Conservation (phyloP, 106 monocot genomes). For the Apostasia shenzhenica region DNA sequence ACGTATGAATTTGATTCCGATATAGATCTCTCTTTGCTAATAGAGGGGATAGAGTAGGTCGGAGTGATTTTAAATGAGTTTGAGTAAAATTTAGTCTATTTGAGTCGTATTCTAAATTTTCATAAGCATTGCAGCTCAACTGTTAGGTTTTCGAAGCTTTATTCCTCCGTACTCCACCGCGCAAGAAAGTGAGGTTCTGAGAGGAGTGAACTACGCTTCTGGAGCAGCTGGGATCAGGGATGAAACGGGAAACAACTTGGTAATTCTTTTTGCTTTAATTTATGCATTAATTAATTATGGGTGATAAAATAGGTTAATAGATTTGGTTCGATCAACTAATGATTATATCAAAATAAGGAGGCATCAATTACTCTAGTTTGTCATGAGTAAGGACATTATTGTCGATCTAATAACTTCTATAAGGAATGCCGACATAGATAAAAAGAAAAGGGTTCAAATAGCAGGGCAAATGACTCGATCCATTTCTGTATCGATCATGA, state of each 20-base stretch:
- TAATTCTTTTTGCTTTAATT: slow-evolving; percentile 1
- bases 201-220: slow-evolving; percentile 71
- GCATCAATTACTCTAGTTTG: neutral
- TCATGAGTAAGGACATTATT: slow-evolving; percentile 2
- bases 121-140: slow-evolving; percentile 28
- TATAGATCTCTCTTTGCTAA: too few relatives aligned
- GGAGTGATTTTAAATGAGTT: too few relatives aligned
- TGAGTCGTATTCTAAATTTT: neutral
- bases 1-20: too few relatives aligned
- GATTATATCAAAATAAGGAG: neutral
- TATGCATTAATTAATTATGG: neutral
- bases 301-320: too few relatives aligned
- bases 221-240: slow-evolving; percentile 69
- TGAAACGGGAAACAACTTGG: slow-evolving; percentile 77
- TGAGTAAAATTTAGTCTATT: neutral
- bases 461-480: too few relatives aligned
- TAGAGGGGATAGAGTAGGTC: too few relatives aligned
- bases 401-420: neutral
- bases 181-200: slow-evolving; percentile 8
- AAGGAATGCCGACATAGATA: neutral
- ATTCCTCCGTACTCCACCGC: slow-evolving; percentile 53
- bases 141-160: slow-evolving; percentile 49
- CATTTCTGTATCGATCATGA: too few relatives aligned
- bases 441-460: neutral
- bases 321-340: too few relatives aligned